Base-by-base conservation (phyloP, 1,284 basidiomycete genomes). In the Ceratobasidium sp. region DNA sequence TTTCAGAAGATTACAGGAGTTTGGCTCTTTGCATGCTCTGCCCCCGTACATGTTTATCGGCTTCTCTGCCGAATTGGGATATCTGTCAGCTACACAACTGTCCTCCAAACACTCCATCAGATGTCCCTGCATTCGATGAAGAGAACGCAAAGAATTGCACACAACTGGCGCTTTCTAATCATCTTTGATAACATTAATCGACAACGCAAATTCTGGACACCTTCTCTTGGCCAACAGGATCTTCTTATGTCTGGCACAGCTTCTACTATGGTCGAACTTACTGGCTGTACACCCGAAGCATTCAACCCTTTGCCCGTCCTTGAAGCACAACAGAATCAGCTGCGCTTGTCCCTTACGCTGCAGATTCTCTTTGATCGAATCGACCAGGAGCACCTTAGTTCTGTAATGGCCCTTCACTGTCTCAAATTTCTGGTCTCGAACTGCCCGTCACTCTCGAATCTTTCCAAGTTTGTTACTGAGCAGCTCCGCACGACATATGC, bases 1-100 rank as follows among this genome's bases (percentile, higher is more conserved):
- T 66, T 66, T 19, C 64, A 66, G 64, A 66, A 66, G 45, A 53
- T 53, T 6, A 66, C 51, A 22, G 44, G 47, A 2, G 27, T 66
- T 4, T 66, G 64, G 64, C 64, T 66, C 24, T 66, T 66, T 22
- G 19, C 64, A 9, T 51, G 51, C 24, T 51, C 45, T 4, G 64
- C 64, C 27, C 48, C 64, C 7, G 24, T 17, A 17, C 15, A 27
- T 53, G 51, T 66, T 29, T 66, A 66, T 29, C 47, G 64, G 2
- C 31, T 66, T n/a, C 4, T 51, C 2, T 50, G 64, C 45, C 64
- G 64, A 22, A 3, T 66, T 53, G 64, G 64, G 3, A 45, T 66
- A 19, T 48, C 64, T 6, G 19, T 66, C 2, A 19, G 47, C n/a
- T 66, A 66, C 24, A 66, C 36, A 4, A 41, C 36, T 41, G 36